These are phyloP conservation scores for Lepidium campestre DNA, from an alignment of 441 rosid genomes.

Conservation along the genomic window DNA sequence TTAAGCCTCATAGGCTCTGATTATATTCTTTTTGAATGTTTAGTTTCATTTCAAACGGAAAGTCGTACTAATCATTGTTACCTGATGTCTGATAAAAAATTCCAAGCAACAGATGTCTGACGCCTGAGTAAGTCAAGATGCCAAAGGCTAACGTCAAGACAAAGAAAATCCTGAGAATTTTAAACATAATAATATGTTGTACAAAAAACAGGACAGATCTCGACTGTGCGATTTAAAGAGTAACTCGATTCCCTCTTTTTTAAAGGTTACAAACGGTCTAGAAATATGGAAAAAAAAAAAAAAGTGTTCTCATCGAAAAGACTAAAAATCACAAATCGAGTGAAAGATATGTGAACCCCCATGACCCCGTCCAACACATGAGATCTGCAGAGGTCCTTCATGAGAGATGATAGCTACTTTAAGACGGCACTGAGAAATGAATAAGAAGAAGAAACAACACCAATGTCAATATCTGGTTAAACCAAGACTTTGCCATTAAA, in stretches of 20 bases:
- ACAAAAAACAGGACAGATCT: background rate
- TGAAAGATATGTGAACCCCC: background rate
- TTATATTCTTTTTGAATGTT: too few species aligned
- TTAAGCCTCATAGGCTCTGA: too few species aligned
- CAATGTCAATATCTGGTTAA: background rate
- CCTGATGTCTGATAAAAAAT: too few species aligned
- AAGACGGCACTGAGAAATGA: slow-evolving; percentile 15
- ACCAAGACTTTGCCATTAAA: background rate
- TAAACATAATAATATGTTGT: background rate
- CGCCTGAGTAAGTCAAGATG: too few species aligned
- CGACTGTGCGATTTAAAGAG: background rate
- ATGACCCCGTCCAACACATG: background rate
- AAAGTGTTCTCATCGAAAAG: background rate
- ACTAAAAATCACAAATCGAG: background rate
- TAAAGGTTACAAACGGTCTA: slow-evolving; percentile 6
- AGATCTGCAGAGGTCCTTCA: background rate
- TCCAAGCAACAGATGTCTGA: too few species aligned
- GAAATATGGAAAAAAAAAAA: background rate
- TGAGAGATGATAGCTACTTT: background rate
- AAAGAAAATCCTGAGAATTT: background rate
- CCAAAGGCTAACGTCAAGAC: background rate
- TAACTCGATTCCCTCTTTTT: background rate
- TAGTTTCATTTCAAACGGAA: too few species aligned
- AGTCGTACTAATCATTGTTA: too few species aligned
- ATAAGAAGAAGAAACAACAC: background rate